Evolutionary conservation across 179 eudicot species (phyloP), one percentile per base, ranked within the genome.

Genomic region (Corrigiola litoralis): DNA sequence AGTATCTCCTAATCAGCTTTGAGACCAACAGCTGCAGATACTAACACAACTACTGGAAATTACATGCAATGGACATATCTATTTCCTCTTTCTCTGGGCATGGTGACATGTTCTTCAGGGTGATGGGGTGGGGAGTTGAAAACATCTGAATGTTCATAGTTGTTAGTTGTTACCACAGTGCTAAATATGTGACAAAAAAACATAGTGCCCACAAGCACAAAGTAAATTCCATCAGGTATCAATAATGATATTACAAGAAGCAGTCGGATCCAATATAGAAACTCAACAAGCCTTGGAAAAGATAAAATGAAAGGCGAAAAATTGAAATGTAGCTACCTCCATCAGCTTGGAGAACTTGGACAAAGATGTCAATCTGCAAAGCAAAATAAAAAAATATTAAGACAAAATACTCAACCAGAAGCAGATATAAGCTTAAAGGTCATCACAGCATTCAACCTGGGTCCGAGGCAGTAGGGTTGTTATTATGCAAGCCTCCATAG

Each of bases 281-380:
- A n/a, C n/a, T n/a, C n/a, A n/a, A n/a, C n/a, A n/a, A n/a, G n/a
- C n/a, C n/a, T n/a, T n/a, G n/a, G n/a, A 28, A 54, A 34, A 20
- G 11, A 11, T 17, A 11, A 18, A 29, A 32, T 5, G 13, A 25
- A 47, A 60, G 20, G 16, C 21, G 28, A 28, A 20, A 16, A 33
- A 52, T 18, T 14, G 44, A 29, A 34, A 9, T 27, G 11, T 34
- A 42, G 24, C 69, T 81, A 89, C 98, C 96, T 78, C 98, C 98
- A 75, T 92, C 98, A 53, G 98, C 98, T 82, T 89, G 92, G 55
- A 92, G 98, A 77, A 92, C 98, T 84, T 92, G 98, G 48, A 92
- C 96, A 72, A 87, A 87, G 49, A 92, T 89, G 78, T 92, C 98
- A 69, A 92, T 92, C 95, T 92, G 85, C 74, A 77, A 75, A 73